Conservation (phyloP, 2,329 filamentous ascomycete genomes). For the Metarhizium robertsii region DNA sequence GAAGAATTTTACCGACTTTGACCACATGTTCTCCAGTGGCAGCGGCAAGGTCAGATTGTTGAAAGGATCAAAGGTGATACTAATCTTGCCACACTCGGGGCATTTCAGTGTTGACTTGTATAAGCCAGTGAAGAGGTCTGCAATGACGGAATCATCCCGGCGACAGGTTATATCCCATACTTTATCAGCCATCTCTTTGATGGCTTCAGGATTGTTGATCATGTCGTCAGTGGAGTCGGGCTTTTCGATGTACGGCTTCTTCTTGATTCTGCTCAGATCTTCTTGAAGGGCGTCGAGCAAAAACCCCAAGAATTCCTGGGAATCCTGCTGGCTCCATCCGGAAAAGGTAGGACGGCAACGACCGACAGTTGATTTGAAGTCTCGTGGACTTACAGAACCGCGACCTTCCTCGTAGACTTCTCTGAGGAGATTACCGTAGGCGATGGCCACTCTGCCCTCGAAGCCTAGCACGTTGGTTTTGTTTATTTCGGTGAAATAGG, state of each 20-base stretch:
- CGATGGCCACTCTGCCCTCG: constrained; percentile 74
- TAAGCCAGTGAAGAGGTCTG: constrained; percentile 92
- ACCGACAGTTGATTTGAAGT: constrained; percentile 77
- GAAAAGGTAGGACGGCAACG: constrained; percentile 78
- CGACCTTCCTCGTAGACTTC: constrained; percentile 67
- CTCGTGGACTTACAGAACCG: constrained; percentile 64
- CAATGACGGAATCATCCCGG: constrained; percentile 89
- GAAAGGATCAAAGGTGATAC: constrained; percentile 97
- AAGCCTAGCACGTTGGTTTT: constrained; percentile 76
- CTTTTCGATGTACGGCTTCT: constrained; percentile 96
- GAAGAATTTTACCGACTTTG: constrained; percentile 64
- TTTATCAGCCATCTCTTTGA: constrained; percentile 74
- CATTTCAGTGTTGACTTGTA: constrained; percentile 97
- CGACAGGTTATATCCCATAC: constrained; percentile 89
- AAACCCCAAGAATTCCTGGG: constrained; percentile 93
- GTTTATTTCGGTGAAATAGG: constrained; percentile 76
- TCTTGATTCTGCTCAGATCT: constrained; percentile 84
- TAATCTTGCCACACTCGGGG: constrained; percentile 84
- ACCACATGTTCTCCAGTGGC: constrained; percentile 78
- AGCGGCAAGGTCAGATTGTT: constrained; percentile 88
- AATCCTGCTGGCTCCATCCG: constrained; percentile 93
- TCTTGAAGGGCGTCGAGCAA: constrained; percentile 91
- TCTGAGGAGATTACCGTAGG: constrained; percentile 67
- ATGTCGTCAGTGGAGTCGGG: constrained; percentile 97
- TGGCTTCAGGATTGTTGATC: constrained; percentile 70